These are phyloP conservation scores for Samsoniella hepiali DNA, from an alignment of 2,329 filamentous ascomycete genomes.

Conservation along the genomic window DNA sequence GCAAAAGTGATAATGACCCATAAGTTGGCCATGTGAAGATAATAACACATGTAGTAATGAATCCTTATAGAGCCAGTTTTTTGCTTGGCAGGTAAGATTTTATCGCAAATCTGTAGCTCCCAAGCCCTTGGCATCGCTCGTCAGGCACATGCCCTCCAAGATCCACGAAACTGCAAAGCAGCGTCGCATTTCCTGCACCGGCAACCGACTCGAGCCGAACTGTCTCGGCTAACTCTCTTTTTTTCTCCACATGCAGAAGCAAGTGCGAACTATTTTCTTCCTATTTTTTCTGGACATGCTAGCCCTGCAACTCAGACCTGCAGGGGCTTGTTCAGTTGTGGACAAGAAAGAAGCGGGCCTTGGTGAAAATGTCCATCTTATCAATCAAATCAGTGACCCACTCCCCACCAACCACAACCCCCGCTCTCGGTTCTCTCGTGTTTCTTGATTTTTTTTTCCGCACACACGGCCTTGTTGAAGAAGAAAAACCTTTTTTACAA, in stretches of 20 bases:
- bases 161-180: not conserved
- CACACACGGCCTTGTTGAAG: not conserved
- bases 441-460: not conserved
- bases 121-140: conserved; percentile 3
- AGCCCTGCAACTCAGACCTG: not conserved
- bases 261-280: not conserved
- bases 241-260: not conserved
- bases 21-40: not conserved
- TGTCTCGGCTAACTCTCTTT: not conserved
- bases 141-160: not conserved
- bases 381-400: conserved; percentile 19
- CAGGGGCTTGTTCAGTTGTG: not conserved
- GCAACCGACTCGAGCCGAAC: conserved; percentile 8
- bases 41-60: not conserved
- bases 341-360: not conserved
- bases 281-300: not conserved
- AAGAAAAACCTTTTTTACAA: not conserved
- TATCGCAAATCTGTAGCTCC: not conserved
- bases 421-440: not conserved
- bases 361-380: conserved; percentile 14
- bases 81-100: conserved; percentile 2
- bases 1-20: not conserved
- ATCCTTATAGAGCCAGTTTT: not conserved
- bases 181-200: not conserved
- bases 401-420: not conserved